Evolutionary conservation across 139 green algal genomes (phyloP).

Genomic region (Auxenochlorella pyrenoidosa): DNA sequence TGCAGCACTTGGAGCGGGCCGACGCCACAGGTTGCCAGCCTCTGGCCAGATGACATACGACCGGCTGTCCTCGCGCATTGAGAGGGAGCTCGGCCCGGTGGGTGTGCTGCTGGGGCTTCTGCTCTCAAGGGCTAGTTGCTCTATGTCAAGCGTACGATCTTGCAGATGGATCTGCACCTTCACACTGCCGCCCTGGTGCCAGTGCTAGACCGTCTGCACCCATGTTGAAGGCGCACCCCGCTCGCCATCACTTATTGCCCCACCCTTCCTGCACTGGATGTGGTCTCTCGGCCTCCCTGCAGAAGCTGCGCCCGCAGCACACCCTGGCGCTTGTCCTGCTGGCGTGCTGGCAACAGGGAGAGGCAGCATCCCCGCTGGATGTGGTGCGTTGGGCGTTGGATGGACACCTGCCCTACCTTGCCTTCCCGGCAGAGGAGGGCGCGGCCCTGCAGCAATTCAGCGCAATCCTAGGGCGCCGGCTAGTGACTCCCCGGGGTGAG

Average conservation of each 20-base stretch:
- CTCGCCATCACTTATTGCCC: background rate
- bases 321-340: constrained; percentile 45
- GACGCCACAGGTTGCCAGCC: background rate
- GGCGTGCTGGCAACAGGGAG: constrained; percentile 35
- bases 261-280: background rate
- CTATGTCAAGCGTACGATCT: no score
- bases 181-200: background rate
- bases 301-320: constrained; percentile 26
- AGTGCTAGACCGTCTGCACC: background rate
- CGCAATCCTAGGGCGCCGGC: background rate
- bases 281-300: background rate
- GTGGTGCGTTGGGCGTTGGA: constrained; percentile 27
- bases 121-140: no score
- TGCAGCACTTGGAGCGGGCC: background rate
- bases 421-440: constrained; percentile 1
- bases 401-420: constrained; percentile 45
- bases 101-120: background rate
- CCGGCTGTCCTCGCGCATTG: background rate
- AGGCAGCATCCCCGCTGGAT: constrained; percentile 39
- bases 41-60: background rate
- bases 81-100: background rate
- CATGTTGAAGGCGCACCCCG: background rate
- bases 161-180: no score
- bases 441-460: constrained; percentile 1
- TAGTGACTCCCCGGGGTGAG: background rate